Evolutionary conservation across 2,329 filamentous ascomycete genomes (phyloP), one percentile per base, ranked within the genome.

Genomic region (Plenodomus lindquistii): DNA sequence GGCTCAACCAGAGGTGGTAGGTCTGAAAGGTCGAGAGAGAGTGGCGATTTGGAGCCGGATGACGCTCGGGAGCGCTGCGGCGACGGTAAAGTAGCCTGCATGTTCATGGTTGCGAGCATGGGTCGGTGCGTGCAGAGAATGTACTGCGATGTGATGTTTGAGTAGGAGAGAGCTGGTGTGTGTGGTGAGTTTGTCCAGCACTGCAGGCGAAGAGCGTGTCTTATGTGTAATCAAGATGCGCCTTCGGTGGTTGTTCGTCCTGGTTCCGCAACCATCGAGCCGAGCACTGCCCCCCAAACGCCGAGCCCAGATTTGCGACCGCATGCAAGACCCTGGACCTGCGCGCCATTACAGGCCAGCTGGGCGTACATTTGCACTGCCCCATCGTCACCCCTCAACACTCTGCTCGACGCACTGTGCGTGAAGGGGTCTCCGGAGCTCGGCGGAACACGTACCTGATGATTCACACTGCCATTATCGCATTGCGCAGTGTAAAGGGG

Each of bases 1-100:
- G 89, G 88, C 67, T 84, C 81, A 36, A 79, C 78, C 46, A 89
- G 79, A 29, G 87, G 82, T 41, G 89, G 88, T 36, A 93, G 75
- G 65, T 79, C 82, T 54, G 87, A 87, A 38, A 93, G 82, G 67
- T 93, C 89, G 65, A 94, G 81, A 18, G 84, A 86, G 48, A 91
- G 82, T 61, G 80, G 76, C 50, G 77, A 70, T 52, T 70, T 72
- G 59, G 56, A 61, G 35, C 67, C 31, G 7, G 70, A 71, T 21
- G 69, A 72, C 45, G 69, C 57, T 55, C 68, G 63, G 31, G 69
- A 71, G 55, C 57, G 69, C 44, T 56, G 54, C 41, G 69, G 66
- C 45, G 69, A 69, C 20, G 67, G 65, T 19, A 69, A 56, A 19
- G 46, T 56, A 37, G 41, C 52, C 31, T 67, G 53, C 70, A 72